A percentile compares a stretch with the other conserved stretches of the same genome.
Evolutionary conservation across 805 yeast species (phyloP).

Genomic region (Dipodascopsis uninucleata): DNA sequence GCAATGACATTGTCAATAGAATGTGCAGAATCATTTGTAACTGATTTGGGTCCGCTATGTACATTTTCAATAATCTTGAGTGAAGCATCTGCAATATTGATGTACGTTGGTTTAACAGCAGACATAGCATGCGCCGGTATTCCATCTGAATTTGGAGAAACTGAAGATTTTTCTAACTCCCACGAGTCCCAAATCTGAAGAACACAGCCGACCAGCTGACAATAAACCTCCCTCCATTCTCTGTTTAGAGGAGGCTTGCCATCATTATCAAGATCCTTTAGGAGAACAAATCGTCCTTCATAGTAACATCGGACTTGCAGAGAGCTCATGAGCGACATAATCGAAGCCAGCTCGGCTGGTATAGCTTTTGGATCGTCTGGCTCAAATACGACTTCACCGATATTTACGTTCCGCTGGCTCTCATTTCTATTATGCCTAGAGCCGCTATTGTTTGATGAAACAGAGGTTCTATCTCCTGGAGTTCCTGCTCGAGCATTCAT

Average conservation of each 20-base stretch:
- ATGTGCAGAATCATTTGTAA: constrained; percentile 38
- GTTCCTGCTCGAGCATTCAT: not conserved
- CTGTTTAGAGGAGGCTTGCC: constrained; percentile 78
- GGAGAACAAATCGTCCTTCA: constrained; percentile 49
- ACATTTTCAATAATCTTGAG: constrained; percentile 45
- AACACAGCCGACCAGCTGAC: constrained; percentile 84
- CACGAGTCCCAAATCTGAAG: constrained; percentile 81
- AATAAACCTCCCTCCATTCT: constrained; percentile 89
- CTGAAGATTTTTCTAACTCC: constrained; percentile 48
- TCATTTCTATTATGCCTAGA: not conserved
- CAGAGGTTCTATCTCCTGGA: too few relatives aligned
- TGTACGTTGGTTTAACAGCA: constrained; percentile 70
- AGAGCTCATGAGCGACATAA: constrained; percentile 64
- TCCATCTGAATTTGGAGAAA: constrained; percentile 41
- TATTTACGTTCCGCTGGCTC: not conserved
- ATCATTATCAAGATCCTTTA: constrained; percentile 51
- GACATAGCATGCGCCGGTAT: constrained; percentile 30
- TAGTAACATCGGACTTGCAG: constrained; percentile 66
- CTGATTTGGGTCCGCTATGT: constrained; percentile 13
- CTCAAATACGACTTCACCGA: not conserved
- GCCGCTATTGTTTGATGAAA: too few relatives aligned
- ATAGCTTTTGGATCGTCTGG: constrained; percentile 34
- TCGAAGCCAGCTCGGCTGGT: constrained; percentile 68
- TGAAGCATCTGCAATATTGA: constrained; percentile 86
- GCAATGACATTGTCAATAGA: constrained; percentile 73